A percentile compares a stretch with the other conserved stretches of the same genome.
phyloP scores from a whole-genome alignment of 331 rosid species.

The Pyrus hybrid region DNA sequence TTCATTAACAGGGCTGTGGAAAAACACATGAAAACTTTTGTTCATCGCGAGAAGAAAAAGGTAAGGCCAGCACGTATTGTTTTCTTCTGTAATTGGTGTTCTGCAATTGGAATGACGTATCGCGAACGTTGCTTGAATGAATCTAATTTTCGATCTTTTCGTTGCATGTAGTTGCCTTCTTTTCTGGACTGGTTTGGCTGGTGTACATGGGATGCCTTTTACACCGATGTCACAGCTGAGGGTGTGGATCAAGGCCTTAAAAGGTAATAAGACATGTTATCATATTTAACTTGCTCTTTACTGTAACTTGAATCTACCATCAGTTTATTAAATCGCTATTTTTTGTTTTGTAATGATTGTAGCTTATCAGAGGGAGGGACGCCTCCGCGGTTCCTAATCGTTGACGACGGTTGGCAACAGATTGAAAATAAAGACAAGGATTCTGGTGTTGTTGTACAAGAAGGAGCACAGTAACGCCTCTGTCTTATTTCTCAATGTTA shows the following conservation, averaged over 20 bases:
- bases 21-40: conserved; percentile 75
- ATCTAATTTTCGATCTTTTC: conserved; percentile 16
- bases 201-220: conserved; percentile 99
- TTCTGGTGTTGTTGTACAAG: conserved; percentile 49
- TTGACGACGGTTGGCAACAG: conserved; percentile 99
- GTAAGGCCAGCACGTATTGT: conserved; percentile 23
- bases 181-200: conserved; percentile 96
- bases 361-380: conserved; percentile 81
- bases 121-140: not conserved
- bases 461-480: conserved; percentile 91
- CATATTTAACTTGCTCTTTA: not conserved
- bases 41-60: conserved; percentile 79
- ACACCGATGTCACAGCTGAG: conserved; percentile 93
- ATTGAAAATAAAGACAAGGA: conserved; percentile 67
- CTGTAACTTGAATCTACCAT: not conserved
- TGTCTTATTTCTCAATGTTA: not conserved
- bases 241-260: too few species aligned
- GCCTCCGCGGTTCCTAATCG: conserved; percentile 82
- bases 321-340: not conserved
- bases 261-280: conserved; percentile 44
- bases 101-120: not conserved
- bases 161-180: conserved; percentile 64
- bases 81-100: not conserved
- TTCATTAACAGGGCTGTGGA: too few species aligned
- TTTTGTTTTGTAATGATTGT: conserved; percentile 24